Evolutionary conservation across 352 stramenopile genomes (phyloP).

Genomic region (Thraustotheca clavata): DNA sequence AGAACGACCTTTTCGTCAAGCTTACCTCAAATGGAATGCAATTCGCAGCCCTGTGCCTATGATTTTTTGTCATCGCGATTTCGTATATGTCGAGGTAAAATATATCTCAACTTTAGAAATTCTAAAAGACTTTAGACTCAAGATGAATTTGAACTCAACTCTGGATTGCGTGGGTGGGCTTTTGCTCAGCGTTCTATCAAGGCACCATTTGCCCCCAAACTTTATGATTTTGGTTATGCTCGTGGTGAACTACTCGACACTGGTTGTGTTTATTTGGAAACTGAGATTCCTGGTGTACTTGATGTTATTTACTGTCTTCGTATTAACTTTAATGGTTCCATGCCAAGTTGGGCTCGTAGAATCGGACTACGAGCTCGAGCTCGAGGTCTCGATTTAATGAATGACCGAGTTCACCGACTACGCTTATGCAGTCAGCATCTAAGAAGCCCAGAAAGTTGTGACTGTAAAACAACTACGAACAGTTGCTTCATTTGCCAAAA

Average conservation of each 20-base stretch:
- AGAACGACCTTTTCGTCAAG: background rate
- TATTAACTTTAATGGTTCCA: background rate
- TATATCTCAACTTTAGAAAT: slow-evolving; percentile 12
- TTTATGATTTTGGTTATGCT: background rate
- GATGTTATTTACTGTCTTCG: background rate
- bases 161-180: background rate
- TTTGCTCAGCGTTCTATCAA: slow-evolving; percentile 8
- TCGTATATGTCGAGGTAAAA: slow-evolving; percentile 27
- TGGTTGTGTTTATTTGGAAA: slow-evolving; percentile 17
- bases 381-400: slow-evolving; percentile 1
- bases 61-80: slow-evolving; percentile 22
- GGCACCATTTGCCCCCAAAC: background rate
- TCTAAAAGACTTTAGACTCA: slow-evolving; percentile 5
- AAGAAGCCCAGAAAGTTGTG: background rate
- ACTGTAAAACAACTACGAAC: background rate
- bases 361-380: slow-evolving; percentile 48
- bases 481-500: background rate
- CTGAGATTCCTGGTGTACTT: slow-evolving; percentile 2
- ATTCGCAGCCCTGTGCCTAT: slow-evolving; percentile 24
- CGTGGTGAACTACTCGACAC: background rate
- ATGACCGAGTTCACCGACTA: background rate
- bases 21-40: slow-evolving; percentile 14
- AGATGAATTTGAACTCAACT: background rate
- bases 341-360: slow-evolving; percentile 29
- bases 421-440: background rate